phyloP scores from a whole-genome alignment of 1,284 basidiomycete genomes.

The Moniliophthora roreri region DNA sequence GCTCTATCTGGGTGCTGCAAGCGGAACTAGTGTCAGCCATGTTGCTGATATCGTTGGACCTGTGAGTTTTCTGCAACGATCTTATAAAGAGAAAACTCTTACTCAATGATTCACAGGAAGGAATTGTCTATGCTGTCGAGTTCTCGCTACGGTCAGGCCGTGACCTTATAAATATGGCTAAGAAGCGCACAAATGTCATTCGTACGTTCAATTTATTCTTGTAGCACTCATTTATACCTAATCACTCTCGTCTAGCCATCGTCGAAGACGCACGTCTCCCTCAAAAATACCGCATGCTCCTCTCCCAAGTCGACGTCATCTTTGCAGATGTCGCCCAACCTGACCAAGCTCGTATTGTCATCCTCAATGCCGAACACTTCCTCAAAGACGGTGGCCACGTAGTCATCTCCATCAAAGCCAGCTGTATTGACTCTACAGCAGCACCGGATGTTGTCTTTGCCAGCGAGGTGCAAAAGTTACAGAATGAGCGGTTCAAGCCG shows the following conservation, averaged over 20 bases:
- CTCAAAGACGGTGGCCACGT: slow-evolving; percentile 92
- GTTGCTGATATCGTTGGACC: slow-evolving; percentile 98
- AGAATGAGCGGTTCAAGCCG: slow-evolving; percentile 85
- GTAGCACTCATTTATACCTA: slow-evolving; percentile 7
- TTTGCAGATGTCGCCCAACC: slow-evolving; percentile 99
- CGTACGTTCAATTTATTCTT: slow-evolving; percentile 57
- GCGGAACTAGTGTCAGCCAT: slow-evolving; percentile 97
- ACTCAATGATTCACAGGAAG: slow-evolving; percentile 58
- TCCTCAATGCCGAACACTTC: slow-evolving; percentile 94
- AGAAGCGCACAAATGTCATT: slow-evolving; percentile 99
- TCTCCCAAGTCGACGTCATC: slow-evolving; percentile 92
- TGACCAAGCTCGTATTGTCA: slow-evolving; percentile 96
- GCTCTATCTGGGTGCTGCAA: slow-evolving; percentile 95
- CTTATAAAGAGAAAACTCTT: slow-evolving; percentile 13
- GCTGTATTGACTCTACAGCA: slow-evolving; percentile 96
- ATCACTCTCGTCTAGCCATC: slow-evolving; percentile 61
- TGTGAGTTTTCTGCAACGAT: slow-evolving; percentile 52
- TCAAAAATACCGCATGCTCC: slow-evolving; percentile 93
- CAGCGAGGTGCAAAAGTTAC: slow-evolving; percentile 84
- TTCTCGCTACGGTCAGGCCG: slow-evolving; percentile 96
- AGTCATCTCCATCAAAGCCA: slow-evolving; percentile 99
- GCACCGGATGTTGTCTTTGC: slow-evolving; percentile 91
- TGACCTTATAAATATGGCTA: slow-evolving; percentile 99
- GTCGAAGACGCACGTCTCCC: slow-evolving; percentile 96
- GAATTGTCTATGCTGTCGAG: slow-evolving; percentile 97